Percentiles rank a stretch among this genome's conserved stretches.
These are phyloP conservation scores for Fraxinus excelsior DNA, from an alignment of 257 asterid species.

Conservation along the genomic window DNA sequence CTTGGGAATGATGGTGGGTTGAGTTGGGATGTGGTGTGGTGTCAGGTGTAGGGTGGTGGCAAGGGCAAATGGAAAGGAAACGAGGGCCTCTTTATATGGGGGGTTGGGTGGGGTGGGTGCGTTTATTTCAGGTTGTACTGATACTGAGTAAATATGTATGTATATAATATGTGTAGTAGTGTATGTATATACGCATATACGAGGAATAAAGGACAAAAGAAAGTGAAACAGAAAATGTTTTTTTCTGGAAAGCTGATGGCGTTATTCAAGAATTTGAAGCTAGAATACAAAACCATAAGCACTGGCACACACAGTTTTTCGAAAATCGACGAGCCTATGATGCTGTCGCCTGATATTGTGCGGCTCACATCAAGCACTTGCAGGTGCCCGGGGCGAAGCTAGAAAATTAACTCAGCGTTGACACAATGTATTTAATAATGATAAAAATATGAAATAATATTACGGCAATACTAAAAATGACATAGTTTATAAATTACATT, in stretches of 20 bases:
- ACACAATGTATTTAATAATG: too few species aligned
- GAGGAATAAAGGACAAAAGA: neutral
- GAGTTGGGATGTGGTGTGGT: slow-evolving; percentile 23
- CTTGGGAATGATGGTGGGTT: neutral
- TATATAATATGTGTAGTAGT: too few species aligned
- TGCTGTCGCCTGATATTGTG: too few species aligned
- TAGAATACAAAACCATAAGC: neutral
- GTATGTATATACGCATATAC: too few species aligned
- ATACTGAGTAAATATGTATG: neutral
- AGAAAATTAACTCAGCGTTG: too few species aligned
- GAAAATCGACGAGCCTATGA: neutral
- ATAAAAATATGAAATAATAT: too few species aligned
- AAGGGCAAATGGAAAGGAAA: neutral
- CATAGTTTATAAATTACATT: too few species aligned
- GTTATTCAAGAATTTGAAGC: slow-evolving; percentile 37
- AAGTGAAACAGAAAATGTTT: slow-evolving; percentile 31
- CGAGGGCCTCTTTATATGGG: neutral
- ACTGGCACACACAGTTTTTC: neutral
- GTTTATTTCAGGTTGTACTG: too few species aligned
- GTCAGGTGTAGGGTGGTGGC: neutral
- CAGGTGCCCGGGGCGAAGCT: too few species aligned
- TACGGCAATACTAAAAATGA: too few species aligned
- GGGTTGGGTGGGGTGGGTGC: neutral
- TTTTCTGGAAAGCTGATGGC: slow-evolving; percentile 20
- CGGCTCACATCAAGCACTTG: too few species aligned